Evolutionary conservation across 2,329 filamentous ascomycete species (phyloP).

Genomic region (Alternaria sp.): DNA sequence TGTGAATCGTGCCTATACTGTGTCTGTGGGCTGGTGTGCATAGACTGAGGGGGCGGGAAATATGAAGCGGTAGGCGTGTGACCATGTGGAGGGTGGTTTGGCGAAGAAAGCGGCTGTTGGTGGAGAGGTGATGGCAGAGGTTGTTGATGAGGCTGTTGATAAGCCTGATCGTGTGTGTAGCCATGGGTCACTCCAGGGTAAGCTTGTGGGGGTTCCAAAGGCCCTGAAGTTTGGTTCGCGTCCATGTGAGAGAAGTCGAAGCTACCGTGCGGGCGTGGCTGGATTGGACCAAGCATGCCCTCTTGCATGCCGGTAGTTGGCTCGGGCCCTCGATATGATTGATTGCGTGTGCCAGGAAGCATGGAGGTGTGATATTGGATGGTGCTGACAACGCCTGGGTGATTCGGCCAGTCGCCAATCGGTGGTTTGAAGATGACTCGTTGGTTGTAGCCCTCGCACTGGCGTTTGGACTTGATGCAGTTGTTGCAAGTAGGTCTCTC

Average conservation of each 20-base stretch:
- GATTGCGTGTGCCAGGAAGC: constrained; percentile 43
- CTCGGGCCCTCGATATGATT: constrained; percentile 21
- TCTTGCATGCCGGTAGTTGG: constrained; percentile 27
- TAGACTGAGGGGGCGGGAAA: constrained; percentile 40
- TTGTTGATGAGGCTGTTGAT: constrained; percentile 41
- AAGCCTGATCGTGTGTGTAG: constrained; percentile 35
- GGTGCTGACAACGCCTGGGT: constrained; percentile 45
- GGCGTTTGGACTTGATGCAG: constrained; percentile 83
- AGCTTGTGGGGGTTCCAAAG: constrained; percentile 20
- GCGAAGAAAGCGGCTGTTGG: constrained; percentile 35
- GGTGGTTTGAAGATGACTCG: constrained; percentile 81
- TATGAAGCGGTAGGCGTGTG: constrained; percentile 40
- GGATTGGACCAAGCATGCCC: constrained; percentile 30
- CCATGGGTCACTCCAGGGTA: constrained; percentile 17
- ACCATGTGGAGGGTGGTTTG: constrained; percentile 36
- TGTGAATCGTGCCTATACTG: constrained; percentile 31
- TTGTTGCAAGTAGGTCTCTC: constrained; percentile 82
- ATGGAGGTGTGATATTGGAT: constrained; percentile 48
- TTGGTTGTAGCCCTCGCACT: constrained; percentile 84
- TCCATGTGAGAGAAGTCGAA: constrained; percentile 37
- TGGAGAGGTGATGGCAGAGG: constrained; percentile 41
- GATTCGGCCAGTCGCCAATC: constrained; percentile 59
- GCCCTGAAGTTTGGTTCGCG: constrained; percentile 11
- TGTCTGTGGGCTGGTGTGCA: constrained; percentile 29
- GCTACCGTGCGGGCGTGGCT: constrained; percentile 34